Percentiles rank a stretch among this genome's conserved stretches.
phyloP scores from a whole-genome alignment of 1,139 yeast genomes.

The Scheffersomyces titani region DNA sequence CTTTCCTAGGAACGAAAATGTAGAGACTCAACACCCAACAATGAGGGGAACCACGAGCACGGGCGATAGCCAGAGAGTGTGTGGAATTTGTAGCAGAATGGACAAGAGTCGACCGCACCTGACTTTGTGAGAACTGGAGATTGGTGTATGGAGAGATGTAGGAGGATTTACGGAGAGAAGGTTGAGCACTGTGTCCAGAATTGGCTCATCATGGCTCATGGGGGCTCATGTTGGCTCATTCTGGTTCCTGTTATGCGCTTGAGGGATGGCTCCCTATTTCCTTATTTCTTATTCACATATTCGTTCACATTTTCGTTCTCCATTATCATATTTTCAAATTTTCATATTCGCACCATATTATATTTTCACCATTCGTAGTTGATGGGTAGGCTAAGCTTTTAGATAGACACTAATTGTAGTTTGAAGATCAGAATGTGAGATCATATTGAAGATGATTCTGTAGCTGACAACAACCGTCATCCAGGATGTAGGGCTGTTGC shows the following conservation, averaged over 20 bases:
- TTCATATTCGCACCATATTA: no score
- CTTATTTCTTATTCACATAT: no score
- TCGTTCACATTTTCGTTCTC: background rate
- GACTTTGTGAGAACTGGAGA: background rate
- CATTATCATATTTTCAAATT: no score
- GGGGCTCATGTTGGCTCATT: background rate
- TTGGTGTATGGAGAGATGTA: background rate
- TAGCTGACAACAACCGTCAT: no score
- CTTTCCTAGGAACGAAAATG: background rate
- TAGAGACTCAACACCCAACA: background rate
- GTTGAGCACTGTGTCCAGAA: no score
- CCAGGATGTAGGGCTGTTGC: background rate
- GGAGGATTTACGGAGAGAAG: no score
- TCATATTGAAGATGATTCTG: background rate
- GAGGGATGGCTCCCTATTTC: background rate
- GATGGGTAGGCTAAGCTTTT: background rate
- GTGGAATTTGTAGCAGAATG: background rate
- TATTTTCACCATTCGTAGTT: no score
- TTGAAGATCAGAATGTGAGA: background rate
- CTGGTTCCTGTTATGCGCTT: background rate
- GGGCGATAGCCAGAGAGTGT: background rate
- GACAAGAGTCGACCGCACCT: background rate
- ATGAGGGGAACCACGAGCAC: background rate
- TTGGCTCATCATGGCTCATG: background rate
- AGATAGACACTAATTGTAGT: background rate